phyloP scores from a whole-genome alignment of 1,284 basidiomycete genomes.

The Rhodotorula sp. region DNA sequence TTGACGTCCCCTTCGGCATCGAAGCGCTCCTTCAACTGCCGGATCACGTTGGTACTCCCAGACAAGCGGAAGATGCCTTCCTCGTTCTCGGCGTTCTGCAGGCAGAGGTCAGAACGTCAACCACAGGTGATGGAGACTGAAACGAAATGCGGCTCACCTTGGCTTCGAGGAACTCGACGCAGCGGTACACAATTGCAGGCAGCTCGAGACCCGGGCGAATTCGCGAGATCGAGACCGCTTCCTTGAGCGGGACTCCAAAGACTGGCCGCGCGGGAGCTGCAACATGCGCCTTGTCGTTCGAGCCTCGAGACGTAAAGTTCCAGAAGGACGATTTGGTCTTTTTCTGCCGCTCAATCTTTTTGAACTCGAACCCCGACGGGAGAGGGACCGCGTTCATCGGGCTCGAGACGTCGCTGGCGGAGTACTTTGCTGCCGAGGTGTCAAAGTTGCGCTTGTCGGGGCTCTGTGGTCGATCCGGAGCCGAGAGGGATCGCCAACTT shows the following conservation, averaged over 20 bases:
- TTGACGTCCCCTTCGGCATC: conserved; percentile 90
- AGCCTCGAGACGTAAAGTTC: conserved; percentile 35
- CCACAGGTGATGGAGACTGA: background rate
- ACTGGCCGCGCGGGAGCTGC: conserved; percentile 60
- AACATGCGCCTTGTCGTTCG: conserved; percentile 19
- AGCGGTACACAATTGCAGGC: conserved; percentile 91
- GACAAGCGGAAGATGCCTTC: conserved; percentile 96
- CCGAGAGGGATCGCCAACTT: background rate
- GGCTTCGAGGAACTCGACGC: conserved; percentile 54
- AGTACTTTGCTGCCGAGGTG: conserved; percentile 54
- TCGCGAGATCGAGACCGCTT: conserved; percentile 81
- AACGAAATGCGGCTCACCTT: conserved; percentile 20
- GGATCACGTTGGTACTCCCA: conserved; percentile 62
- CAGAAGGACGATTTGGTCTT: conserved; percentile 72
- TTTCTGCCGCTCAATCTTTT: conserved; percentile 42
- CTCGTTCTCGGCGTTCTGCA: conserved; percentile 80
- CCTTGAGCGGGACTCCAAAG: conserved; percentile 83
- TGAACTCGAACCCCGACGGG: conserved; percentile 81
- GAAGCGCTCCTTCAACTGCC: conserved; percentile 80
- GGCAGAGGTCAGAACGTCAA: background rate
- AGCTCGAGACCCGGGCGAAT: conserved; percentile 68
- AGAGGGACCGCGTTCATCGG: conserved; percentile 82
- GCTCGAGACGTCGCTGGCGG: conserved; percentile 76
- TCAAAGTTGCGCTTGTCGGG: conserved; percentile 8
- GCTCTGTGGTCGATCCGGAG: conserved; percentile 14